These are phyloP conservation scores for Mycena crocata DNA, from an alignment of 768 basidiomycete species.

Conservation along the genomic window DNA sequence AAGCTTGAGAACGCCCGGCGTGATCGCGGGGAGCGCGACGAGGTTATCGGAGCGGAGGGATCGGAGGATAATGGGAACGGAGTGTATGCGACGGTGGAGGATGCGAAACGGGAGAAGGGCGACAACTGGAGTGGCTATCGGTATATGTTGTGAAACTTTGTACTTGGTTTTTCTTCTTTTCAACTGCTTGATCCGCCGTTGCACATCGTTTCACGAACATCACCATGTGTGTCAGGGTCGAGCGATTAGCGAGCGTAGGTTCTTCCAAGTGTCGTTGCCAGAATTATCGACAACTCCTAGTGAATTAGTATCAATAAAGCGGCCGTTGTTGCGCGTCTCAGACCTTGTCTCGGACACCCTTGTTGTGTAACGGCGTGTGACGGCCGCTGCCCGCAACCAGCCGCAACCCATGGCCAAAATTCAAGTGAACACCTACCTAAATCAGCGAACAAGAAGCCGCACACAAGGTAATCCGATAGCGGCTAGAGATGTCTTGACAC, in stretches of 20 bases:
- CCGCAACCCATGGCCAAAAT: neutral
- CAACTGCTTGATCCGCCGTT: too few relatives aligned
- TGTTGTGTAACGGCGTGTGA: neutral
- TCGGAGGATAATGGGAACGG: constrained; percentile 65
- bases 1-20: constrained; percentile 75
- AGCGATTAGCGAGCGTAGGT: too few relatives aligned
- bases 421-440: neutral
- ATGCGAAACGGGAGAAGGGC: constrained; percentile 71
- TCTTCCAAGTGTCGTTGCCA: too few relatives aligned
- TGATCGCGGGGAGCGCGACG: constrained; percentile 76
- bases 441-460: neutral
- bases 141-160: constrained; percentile 59
- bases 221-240: too few relatives aligned
- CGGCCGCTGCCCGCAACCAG: neutral
- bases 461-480: neutral
- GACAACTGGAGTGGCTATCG: constrained; percentile 84
- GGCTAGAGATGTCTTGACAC: neutral
- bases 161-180: neutral
- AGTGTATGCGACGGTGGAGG: constrained; percentile 61
- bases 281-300: too few relatives aligned
- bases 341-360: neutral
- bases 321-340: neutral
- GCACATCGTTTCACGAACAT: too few relatives aligned
- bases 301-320: too few relatives aligned
- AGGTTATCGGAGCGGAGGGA: constrained; percentile 70